phyloP scores from a whole-genome alignment of 805 yeast genomes.

The Helenozyma baotianmanensis region DNA sequence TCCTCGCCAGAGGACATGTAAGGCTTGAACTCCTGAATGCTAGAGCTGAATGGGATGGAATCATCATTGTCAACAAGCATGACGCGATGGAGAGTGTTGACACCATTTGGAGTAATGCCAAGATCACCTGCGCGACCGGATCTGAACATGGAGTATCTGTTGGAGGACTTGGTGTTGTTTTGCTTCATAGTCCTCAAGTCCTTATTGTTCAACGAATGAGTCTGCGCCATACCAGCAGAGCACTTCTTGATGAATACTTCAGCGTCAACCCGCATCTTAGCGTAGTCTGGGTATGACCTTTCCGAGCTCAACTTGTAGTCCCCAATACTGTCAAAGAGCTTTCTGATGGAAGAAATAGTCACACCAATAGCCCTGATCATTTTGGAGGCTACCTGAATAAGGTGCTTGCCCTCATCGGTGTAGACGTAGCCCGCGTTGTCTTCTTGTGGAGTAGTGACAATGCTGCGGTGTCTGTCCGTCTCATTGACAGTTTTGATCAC shows the following conservation, averaged over 20 bases:
- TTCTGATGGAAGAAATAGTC: conserved; percentile 48
- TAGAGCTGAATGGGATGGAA: conserved; percentile 28
- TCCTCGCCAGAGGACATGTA: conserved; percentile 20
- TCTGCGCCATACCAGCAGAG: conserved; percentile 53
- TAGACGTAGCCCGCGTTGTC: conserved; percentile 38
- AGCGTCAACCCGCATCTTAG: conserved; percentile 52
- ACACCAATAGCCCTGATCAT: conserved; percentile 52
- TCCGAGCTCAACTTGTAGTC: conserved; percentile 58
- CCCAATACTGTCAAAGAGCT: conserved; percentile 54
- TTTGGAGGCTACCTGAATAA: conserved; percentile 55
- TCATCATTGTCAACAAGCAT: conserved; percentile 25
- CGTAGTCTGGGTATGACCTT: conserved; percentile 65
- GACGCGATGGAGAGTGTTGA: conserved; percentile 37
- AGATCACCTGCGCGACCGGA: conserved; percentile 48
- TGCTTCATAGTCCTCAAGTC: conserved; percentile 21
- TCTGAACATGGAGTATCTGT: conserved; percentile 48
- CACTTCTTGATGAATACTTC: conserved; percentile 57
- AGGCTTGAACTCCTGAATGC: conserved; percentile 33
- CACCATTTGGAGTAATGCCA: conserved; percentile 45
- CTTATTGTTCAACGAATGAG: conserved; percentile 22
- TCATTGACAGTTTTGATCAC: conserved; percentile 52
- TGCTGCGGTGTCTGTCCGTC: conserved; percentile 28
- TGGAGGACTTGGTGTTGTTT: conserved; percentile 17
- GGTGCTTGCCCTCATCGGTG: conserved; percentile 62
- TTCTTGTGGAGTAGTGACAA: conserved; percentile 1